A percentile compares a stretch with the other conserved stretches of the same genome.
Evolutionary conservation across 768 basidiomycete species (phyloP).

Genomic region (Boletales sp.): DNA sequence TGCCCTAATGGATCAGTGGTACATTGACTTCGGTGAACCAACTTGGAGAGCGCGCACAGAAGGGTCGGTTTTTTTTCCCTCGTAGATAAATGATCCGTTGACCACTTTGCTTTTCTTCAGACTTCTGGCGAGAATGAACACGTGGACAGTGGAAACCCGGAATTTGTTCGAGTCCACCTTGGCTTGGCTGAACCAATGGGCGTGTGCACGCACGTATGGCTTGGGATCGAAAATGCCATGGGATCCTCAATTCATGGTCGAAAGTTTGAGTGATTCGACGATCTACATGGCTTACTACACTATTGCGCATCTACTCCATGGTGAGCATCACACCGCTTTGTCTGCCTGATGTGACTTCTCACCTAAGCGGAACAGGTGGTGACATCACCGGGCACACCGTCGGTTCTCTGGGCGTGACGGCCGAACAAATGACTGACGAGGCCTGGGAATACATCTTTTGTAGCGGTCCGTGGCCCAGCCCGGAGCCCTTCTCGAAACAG

Average conservation of each 20-base stretch:
- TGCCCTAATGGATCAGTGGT: slow-evolving; percentile 99
- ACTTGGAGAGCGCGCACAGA: slow-evolving; percentile 86
- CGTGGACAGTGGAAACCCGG: slow-evolving; percentile 88
- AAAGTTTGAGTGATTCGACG: slow-evolving; percentile 95
- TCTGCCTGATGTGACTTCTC: slow-evolving; percentile 4
- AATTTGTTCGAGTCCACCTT: slow-evolving; percentile 89
- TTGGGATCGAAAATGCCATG: slow-evolving; percentile 94
- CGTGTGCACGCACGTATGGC: slow-evolving; percentile 97
- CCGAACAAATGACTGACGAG: slow-evolving; percentile 96
- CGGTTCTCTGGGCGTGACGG: slow-evolving; percentile 80
- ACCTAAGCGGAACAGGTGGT: slow-evolving; percentile 40
- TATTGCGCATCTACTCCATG: slow-evolving; percentile 85
- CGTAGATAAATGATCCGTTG: slow-evolving; percentile 4
- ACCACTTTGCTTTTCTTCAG: slow-evolving; percentile 36
- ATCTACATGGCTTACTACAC: slow-evolving; percentile 99
- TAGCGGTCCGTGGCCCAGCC: slow-evolving; percentile 68
- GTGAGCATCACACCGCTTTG: slow-evolving; percentile 39
- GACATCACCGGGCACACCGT: slow-evolving; percentile 75
- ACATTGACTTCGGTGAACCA: slow-evolving; percentile 92
- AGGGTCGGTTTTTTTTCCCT: slow-evolving; percentile 47
- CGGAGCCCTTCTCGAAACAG: slow-evolving; percentile 63
- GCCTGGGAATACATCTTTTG: slow-evolving; percentile 94
- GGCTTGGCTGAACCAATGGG: slow-evolving; percentile 98
- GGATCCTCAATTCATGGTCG: slow-evolving; percentile 95
- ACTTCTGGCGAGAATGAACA: slow-evolving; percentile 80